Conservation (phyloP, 2,329 filamentous ascomycete species). For the Plenodomus lindquistii region DNA sequence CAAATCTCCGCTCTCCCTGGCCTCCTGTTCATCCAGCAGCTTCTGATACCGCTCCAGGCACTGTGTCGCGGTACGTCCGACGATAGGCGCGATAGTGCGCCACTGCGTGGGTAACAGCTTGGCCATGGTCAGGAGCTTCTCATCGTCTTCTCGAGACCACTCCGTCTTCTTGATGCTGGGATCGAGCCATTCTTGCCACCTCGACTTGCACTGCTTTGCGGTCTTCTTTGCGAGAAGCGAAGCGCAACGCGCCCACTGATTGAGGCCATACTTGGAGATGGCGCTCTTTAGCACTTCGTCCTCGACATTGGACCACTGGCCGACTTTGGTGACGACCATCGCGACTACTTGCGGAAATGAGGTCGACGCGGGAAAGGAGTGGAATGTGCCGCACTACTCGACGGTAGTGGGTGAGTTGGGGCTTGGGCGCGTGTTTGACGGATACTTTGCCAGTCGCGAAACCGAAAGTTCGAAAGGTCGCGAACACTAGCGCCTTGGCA, state of each 20-base stretch:
- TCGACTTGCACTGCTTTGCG: slow-evolving; percentile 97
- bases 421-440: slow-evolving; percentile 10
- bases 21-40: slow-evolving; percentile 92
- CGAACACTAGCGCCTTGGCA: slow-evolving; percentile 26
- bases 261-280: slow-evolving; percentile 49
- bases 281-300: slow-evolving; percentile 95
- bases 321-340: slow-evolving; percentile 69
- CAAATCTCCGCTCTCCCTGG: slow-evolving; percentile 78
- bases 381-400: slow-evolving; percentile 5
- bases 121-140: slow-evolving; percentile 92
- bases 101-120: slow-evolving; percentile 99
- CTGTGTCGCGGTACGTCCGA: slow-evolving; percentile 94
- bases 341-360: slow-evolving; percentile 11
- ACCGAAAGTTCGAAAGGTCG: slow-evolving; percentile 22
- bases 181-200: slow-evolving; percentile 98
- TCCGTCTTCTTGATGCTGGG: slow-evolving; percentile 98
- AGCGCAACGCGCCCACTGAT: slow-evolving; percentile 96
- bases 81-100: slow-evolving; percentile 96
- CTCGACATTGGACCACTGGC: slow-evolving; percentile 72
- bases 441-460: slow-evolving; percentile 18
- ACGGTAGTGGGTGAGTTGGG: slow-evolving; percentile 16
- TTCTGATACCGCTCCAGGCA: slow-evolving; percentile 97
- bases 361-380: slow-evolving; percentile 2
- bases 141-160: slow-evolving; percentile 98
- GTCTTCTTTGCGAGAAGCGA: slow-evolving; percentile 96